Conservation (phyloP, 768 basidiomycete genomes). For the Leccinellum luteum region DNA sequence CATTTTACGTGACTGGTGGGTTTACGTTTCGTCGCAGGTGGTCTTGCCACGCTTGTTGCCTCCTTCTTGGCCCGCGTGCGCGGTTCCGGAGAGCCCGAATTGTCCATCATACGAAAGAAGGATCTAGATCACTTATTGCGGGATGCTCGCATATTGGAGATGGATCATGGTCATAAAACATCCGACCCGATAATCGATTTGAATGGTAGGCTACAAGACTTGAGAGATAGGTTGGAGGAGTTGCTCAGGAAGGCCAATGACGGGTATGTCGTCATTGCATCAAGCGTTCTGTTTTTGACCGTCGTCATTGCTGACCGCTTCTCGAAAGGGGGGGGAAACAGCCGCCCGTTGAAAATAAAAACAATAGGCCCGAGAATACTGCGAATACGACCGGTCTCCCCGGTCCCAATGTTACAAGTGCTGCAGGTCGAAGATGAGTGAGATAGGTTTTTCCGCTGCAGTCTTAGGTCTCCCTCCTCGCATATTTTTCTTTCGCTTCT, state of each 20-base stretch:
- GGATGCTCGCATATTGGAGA: constrained; percentile 51
- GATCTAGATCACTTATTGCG: constrained; percentile 68
- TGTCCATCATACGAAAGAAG: constrained; percentile 50
- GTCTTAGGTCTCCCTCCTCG: not conserved
- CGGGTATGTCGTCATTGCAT: constrained; percentile 15
- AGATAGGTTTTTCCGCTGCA: not conserved
- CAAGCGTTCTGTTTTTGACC: not conserved
- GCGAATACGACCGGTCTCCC: too few species aligned
- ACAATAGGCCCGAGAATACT: not conserved
- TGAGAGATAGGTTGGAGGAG: constrained; percentile 29
- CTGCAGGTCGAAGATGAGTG: not conserved
- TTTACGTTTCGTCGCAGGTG: constrained; percentile 39
- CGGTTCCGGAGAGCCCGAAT: constrained; percentile 68
- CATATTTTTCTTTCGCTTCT: not conserved
- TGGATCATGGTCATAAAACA: constrained; percentile 52
- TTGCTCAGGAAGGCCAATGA: constrained; percentile 24
- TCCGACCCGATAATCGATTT: constrained; percentile 7
- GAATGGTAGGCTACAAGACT: not conserved
- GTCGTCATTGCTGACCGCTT: not conserved
- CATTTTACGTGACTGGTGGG: not conserved
- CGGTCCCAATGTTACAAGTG: too few species aligned
- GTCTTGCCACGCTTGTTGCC: constrained; percentile 64
- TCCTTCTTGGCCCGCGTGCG: constrained; percentile 70
- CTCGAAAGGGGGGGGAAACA: not conserved
- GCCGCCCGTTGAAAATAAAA: too few species aligned